Conservation (phyloP, 345 rosid species). For the Dovyalis caffra region DNA sequence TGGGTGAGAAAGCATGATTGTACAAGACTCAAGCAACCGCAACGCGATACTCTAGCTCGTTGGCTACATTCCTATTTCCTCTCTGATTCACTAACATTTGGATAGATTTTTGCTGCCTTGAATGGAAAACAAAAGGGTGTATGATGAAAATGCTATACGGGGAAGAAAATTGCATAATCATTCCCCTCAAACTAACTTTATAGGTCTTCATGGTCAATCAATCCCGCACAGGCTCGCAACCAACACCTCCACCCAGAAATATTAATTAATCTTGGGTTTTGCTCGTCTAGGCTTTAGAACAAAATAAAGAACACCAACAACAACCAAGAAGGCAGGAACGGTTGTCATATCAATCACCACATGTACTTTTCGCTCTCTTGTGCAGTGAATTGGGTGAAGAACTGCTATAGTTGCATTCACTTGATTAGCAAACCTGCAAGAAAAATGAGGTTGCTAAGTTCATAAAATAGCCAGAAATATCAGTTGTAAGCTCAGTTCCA, state of each 20-base stretch:
- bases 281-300: constrained; percentile 75
- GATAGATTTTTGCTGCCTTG: neutral
- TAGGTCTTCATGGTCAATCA: constrained; percentile 49
- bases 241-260: neutral
- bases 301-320: constrained; percentile 51
- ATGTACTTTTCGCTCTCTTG: constrained; percentile 68
- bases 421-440: constrained; percentile 68
- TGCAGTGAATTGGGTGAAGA: constrained; percentile 92
- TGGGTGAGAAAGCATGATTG: neutral
- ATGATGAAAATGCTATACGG: neutral
- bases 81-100: neutral
- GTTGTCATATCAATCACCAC: constrained; percentile 78
- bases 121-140: neutral
- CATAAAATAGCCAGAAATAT: neutral
- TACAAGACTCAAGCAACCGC: neutral
- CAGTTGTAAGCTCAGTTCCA: neutral
- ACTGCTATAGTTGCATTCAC: constrained; percentile 70
- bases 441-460: neutral
- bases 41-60: neutral
- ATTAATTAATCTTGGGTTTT: constrained; percentile 91
- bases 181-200: constrained; percentile 14
- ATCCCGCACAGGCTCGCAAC: constrained; percentile 13
- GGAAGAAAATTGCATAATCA: neutral
- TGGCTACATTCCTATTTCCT: neutral
- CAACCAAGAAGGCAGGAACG: constrained; percentile 75